A percentile compares a stretch with the other conserved stretches of the same genome.
phyloP scores from a whole-genome alignment of 306 rosid genomes.

The Rosa chinensis region DNA sequence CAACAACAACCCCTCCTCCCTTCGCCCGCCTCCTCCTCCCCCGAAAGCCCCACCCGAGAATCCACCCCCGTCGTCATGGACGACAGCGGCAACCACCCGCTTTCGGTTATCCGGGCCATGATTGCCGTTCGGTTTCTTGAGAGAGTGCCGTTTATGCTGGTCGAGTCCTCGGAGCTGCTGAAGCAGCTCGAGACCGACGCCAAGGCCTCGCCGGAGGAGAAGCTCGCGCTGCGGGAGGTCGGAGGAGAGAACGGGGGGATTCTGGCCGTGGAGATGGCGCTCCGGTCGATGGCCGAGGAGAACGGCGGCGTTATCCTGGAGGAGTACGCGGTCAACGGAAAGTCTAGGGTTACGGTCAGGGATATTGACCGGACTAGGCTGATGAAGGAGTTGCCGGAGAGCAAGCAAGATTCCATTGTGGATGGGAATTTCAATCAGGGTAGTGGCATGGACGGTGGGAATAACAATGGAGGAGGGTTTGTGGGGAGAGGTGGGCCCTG shows the following conservation, averaged over 20 bases:
- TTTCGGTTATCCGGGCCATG: conserved; percentile 74
- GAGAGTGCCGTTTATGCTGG: conserved; percentile 74
- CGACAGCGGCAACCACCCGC: conserved; percentile 60
- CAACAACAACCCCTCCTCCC: not conserved
- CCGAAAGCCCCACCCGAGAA: conserved; percentile 33
- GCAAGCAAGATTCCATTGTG: conserved; percentile 41
- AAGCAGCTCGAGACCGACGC: conserved; percentile 82
- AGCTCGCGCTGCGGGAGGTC: conserved; percentile 68
- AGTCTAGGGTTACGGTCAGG: conserved; percentile 80
- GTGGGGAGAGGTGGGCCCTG: not conserved
- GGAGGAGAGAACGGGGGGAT: conserved; percentile 84
- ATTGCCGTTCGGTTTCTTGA: conserved; percentile 75
- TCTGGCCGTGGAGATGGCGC: conserved; percentile 86
- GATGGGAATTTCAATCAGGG: conserved; percentile 42
- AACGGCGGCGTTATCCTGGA: conserved; percentile 80
- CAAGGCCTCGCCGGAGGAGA: conserved; percentile 52
- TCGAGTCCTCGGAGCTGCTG: conserved; percentile 86
- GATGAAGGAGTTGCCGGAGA: conserved; percentile 79
- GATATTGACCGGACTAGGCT: conserved; percentile 73
- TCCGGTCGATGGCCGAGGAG: conserved; percentile 89
- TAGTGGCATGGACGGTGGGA: conserved; percentile 28
- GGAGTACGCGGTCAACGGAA: conserved; percentile 90
- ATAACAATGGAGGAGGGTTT: not conserved
- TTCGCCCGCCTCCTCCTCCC: not conserved
- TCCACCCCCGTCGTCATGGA: conserved; percentile 12